Percentiles rank a stretch among this genome's conserved stretches.
Conservation (phyloP, 2,329 filamentous ascomycete genomes). For the Claviceps maximensis region DNA sequence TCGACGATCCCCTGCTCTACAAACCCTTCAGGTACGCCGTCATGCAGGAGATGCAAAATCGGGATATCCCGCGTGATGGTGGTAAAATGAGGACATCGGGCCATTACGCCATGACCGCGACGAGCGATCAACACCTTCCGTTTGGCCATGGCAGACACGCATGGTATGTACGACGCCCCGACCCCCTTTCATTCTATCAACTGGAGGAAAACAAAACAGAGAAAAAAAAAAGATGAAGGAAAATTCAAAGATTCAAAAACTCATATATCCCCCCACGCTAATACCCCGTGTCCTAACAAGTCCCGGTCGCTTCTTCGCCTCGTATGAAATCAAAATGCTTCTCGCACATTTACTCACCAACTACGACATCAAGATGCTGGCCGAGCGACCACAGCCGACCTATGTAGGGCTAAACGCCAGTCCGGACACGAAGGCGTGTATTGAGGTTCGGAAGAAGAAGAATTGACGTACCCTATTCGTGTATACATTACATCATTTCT, state of each 20-base stretch:
- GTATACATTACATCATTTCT: too few relatives aligned
- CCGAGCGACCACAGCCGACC: slow-evolving; percentile 24
- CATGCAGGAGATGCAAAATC: slow-evolving; percentile 25
- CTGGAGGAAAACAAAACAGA: too few relatives aligned
- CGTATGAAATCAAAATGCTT: slow-evolving; percentile 42
- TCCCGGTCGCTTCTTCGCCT: slow-evolving; percentile 42
- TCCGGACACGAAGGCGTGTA: slow-evolving; percentile 14
- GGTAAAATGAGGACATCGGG: slow-evolving; percentile 27
- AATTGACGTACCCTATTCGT: too few relatives aligned
- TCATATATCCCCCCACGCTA: too few relatives aligned
- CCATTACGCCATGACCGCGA: slow-evolving; percentile 32
- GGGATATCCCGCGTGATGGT: slow-evolving; percentile 9
- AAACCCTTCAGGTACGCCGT: slow-evolving; percentile 37
- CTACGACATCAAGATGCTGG: slow-evolving; percentile 35
- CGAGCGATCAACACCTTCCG: slow-evolving; percentile 33
- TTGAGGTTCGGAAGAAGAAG: slow-evolving; percentile 14
- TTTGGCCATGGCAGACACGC: slow-evolving; percentile 47
- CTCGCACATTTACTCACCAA: slow-evolving; percentile 36
- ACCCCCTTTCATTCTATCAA: too few relatives aligned
- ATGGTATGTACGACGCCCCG: slow-evolving; percentile 22
- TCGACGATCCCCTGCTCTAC: slow-evolving; percentile 27
- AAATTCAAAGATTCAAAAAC: too few relatives aligned
- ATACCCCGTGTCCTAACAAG: slow-evolving; percentile 12
- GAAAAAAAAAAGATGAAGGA: too few relatives aligned
- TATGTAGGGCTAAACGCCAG: slow-evolving; percentile 32